Evolutionary conservation across 139 green algal genomes (phyloP), one percentile per base, ranked within the genome.

Genomic region (Haematococcus lacustris): DNA sequence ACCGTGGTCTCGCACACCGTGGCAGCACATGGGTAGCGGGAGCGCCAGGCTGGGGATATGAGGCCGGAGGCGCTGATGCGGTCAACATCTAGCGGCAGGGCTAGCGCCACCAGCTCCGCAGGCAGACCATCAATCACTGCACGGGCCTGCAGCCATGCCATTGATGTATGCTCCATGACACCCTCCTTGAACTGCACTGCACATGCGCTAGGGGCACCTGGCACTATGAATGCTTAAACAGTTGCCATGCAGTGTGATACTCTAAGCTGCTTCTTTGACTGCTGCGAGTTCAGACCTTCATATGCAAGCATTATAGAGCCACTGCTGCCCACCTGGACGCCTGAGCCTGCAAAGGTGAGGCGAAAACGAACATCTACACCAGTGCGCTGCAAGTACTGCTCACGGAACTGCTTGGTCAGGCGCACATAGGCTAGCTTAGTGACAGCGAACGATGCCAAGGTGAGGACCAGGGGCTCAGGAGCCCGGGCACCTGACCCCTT

Each of bases 381-480:
- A 1, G 80, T 85, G 6, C 59, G 30, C 73, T 81, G 35, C 65
- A 75, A 57, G 61, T 93, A 92, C n/a, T 84, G 64, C 17, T 84
- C 71, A 5, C 76, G 71, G 75, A 93, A 94, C 43, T 81, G 73
- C 62, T 86, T 83, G 1, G 75, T 89, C 37, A 93, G 87, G 37
- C 79, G 74, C 35, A 83, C 78, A 40, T 80, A 85, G 0, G 75
- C 71, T 34, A 9, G 47, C 9, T 57, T 17, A 57, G 13, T 57
- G 47, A 9, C 9, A 9, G 6, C 32, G 51, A n/a, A 62, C 51
- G 43, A 78, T 50, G 77, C 71, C 70, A 92, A 98, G 82, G 94
- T 98, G 71, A 71, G 89, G 98, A 98, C 83, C 78, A 77, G 9
- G 72, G 82, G 7, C n/a, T n/a, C n/a, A n/a, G n/a, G n/a, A n/a